A percentile compares a stretch with the other conserved stretches of the same genome.
Evolutionary conservation across 2,329 filamentous ascomycete genomes (phyloP).

Genomic region (Emergomyces orientalis): DNA sequence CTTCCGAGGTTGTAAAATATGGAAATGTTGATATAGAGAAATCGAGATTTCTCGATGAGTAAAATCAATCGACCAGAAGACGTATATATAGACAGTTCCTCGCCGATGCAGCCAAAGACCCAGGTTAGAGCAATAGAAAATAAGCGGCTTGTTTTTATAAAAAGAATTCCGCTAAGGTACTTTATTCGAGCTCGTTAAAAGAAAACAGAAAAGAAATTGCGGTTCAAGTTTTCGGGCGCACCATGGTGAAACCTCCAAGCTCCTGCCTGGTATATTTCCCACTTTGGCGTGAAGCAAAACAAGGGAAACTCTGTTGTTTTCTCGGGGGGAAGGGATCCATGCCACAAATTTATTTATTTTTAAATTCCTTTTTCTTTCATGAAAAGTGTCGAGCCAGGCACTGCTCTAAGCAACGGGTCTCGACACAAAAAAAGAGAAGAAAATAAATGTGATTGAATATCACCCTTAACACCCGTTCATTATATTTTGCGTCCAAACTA

Average conservation of each 20-base stretch:
- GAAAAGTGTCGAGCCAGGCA: neutral
- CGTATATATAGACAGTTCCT: neutral
- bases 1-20: neutral
- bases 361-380: slow-evolving; percentile 2
- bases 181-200: slow-evolving; percentile 1
- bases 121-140: neutral
- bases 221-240: neutral
- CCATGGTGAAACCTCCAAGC: neutral
- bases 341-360: neutral
- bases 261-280: neutral
- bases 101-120: neutral
- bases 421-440: neutral
- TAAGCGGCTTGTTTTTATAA: neutral
- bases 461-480: slow-evolving; percentile 3
- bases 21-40: neutral
- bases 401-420: neutral
- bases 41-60: neutral
- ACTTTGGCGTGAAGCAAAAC: neutral
- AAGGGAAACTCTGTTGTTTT: neutral
- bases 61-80: neutral
- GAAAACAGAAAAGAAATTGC: neutral
- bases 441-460: slow-evolving; percentile 1
- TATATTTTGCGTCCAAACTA: slow-evolving; percentile 5
- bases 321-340: neutral
- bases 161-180: neutral